A percentile compares a stretch with the other conserved stretches of the same genome.
These are phyloP conservation scores for Penicillium longicatenatum DNA, from an alignment of 495 filamentous ascomycete genomes.

Conservation along the genomic window DNA sequence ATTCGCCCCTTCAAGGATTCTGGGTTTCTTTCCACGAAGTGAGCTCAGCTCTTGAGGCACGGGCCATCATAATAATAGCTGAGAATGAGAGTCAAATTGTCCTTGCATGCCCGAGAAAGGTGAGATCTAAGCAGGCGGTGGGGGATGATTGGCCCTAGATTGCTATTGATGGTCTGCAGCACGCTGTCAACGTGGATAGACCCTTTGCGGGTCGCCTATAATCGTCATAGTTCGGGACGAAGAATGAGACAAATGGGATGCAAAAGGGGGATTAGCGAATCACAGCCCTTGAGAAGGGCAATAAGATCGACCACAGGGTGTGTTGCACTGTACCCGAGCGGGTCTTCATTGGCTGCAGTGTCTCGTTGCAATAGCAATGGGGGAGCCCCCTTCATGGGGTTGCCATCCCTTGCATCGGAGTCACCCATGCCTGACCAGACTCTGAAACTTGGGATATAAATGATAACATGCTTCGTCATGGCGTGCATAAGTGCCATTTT, in stretches of 20 bases:
- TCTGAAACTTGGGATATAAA: constrained; percentile 30
- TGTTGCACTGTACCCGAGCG: constrained; percentile 18
- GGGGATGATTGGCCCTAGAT: constrained; percentile 24
- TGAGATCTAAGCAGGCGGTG: constrained; percentile 15
- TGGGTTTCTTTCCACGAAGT: constrained; percentile 18
- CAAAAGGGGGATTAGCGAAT: constrained; percentile 25
- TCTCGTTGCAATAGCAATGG: constrained; percentile 32
- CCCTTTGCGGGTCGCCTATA: constrained; percentile 16
- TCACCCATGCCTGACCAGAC: constrained; percentile 24
- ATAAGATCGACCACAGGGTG: constrained; percentile 29
- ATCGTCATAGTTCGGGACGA: constrained; percentile 25
- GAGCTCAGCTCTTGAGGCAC: constrained; percentile 25
- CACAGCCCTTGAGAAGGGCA: constrained; percentile 30
- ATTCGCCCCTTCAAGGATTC: constrained; percentile 21
- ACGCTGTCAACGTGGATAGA: constrained; percentile 31
- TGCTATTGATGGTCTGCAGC: constrained; percentile 22
- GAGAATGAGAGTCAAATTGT: constrained; percentile 29
- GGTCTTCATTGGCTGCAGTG: constrained; percentile 33
- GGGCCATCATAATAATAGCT: constrained; percentile 30
- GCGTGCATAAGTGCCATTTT: background rate
- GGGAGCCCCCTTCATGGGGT: constrained; percentile 20
- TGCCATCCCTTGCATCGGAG: constrained; percentile 26
- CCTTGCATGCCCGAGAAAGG: constrained; percentile 33
- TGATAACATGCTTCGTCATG: constrained; percentile 24
- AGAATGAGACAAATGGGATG: constrained; percentile 38